Base-by-base conservation (phyloP, 345 rosid species). In the Psidium guajava region DNA sequence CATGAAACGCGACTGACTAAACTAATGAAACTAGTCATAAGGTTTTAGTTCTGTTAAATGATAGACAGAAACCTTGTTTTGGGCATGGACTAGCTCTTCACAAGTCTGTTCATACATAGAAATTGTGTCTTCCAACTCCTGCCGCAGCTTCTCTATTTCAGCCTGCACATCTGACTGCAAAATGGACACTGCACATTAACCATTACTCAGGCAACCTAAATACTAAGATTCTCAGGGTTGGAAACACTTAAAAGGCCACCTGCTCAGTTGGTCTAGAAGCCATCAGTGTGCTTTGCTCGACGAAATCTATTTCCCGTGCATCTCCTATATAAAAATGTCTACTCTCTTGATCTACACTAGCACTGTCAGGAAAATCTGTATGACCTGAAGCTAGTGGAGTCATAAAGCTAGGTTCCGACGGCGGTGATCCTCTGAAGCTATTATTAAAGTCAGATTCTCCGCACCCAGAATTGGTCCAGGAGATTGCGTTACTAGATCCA, bases 81-180 rank as follows among this genome's bases (percentile, higher is more conserved):
- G 96, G 84, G 94, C 88, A 85, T 90, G 92, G 28, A 95, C 93
- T 50, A 96, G 93, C 88, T 95, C 96, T 89, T 92, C 95, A 77
- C 98, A 92, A 87, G 95, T 93, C 84, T 89, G 86, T 85, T 92
- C 89, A 87, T 95, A 95, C 99, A 93, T 91, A 74, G 90, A 82
- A 83, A 92, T 84, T 12, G 98, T 92, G 87, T 82, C 87, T 86
- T 87, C 94, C 83, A 95, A 90, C 88, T 95, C 96, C 87, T 59
- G 89, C 89, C 92, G 91, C 83, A 96, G 90, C 90, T 87, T 88
- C 84, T 92, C 96, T 47, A 96, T 87, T 91, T 95, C 98, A 85
- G 89, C 87, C 84, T 89, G 87, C 73, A 89, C 91, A 90, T 90
- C 84, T 53, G 90, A 91, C 95, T 91, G 94, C 87, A 90, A 87